Conservation (phyloP, 345 rosid genomes). For the sweet orange (Citrus sinensis) region DVS_A1.0 CM039164.1:1514501-1515000, state of each 20-base stretch:
- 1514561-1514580: not conserved
- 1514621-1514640: conserved; percentile 69
- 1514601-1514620: conserved; percentile 31
- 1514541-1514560: not conserved
- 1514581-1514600: no score
- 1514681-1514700: conserved; percentile 64
- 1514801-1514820: no score
- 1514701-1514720: conserved; percentile 66
- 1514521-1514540: not conserved
- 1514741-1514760: conserved; percentile 71
- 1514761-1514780: conserved; percentile 39
- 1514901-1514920: not conserved
- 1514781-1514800: no score
- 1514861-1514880: not conserved
- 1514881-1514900: not conserved
- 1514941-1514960: not conserved
- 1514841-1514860: no score
- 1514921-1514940: not conserved
- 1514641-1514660: conserved; percentile 65
- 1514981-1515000: not conserved
- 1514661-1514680: conserved; percentile 60
- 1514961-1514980: not conserved
- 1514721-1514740: conserved; percentile 70
- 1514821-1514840: not conserved
- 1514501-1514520: conserved; percentile 9